Evolutionary conservation across 768 basidiomycete species (phyloP).

Genomic region (Phlebiopsis flavidoalba): DNA sequence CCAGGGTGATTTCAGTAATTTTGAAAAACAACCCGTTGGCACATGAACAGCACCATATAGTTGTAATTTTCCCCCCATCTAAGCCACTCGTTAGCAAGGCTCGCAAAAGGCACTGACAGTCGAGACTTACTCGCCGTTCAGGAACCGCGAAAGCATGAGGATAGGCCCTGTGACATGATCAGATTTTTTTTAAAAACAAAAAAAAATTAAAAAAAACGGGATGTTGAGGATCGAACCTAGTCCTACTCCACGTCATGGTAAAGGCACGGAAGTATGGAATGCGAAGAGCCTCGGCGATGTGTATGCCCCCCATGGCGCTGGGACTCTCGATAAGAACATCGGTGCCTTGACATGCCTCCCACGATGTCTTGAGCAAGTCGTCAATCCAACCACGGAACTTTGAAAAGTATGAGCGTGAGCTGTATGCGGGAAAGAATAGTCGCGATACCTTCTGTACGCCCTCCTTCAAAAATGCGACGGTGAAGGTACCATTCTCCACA

Average conservation of each 20-base stretch:
- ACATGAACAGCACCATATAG: slow-evolving; percentile 70
- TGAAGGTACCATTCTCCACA: slow-evolving; percentile 97
- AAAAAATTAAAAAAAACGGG: slow-evolving; percentile 1
- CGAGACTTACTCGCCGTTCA: slow-evolving; percentile 69
- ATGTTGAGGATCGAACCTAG: slow-evolving; percentile 39
- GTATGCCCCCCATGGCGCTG: slow-evolving; percentile 95
- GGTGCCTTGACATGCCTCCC: slow-evolving; percentile 94
- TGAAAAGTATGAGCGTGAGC: not conserved
- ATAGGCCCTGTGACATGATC: slow-evolving; percentile 59
- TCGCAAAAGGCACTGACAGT: not conserved
- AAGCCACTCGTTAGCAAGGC: slow-evolving; percentile 1
- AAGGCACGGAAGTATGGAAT: slow-evolving; percentile 96
- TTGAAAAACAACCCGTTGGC: too few relatives aligned
- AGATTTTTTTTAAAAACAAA: too few relatives aligned
- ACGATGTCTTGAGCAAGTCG: slow-evolving; percentile 89
- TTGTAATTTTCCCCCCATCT: slow-evolving; percentile 98
- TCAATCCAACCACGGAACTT: slow-evolving; percentile 98
- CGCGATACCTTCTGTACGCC: slow-evolving; percentile 64
- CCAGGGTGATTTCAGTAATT: not conserved
- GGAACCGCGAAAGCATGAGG: slow-evolving; percentile 98
- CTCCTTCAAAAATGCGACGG: slow-evolving; percentile 91
- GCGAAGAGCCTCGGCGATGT: slow-evolving; percentile 90
- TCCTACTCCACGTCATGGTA: slow-evolving; percentile 97
- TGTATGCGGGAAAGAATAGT: not conserved
- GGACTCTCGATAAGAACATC: slow-evolving; percentile 94